Base-by-base conservation (phyloP, 2,329 filamentous ascomycete species). In the Xenoacremonium recifei region DNA sequence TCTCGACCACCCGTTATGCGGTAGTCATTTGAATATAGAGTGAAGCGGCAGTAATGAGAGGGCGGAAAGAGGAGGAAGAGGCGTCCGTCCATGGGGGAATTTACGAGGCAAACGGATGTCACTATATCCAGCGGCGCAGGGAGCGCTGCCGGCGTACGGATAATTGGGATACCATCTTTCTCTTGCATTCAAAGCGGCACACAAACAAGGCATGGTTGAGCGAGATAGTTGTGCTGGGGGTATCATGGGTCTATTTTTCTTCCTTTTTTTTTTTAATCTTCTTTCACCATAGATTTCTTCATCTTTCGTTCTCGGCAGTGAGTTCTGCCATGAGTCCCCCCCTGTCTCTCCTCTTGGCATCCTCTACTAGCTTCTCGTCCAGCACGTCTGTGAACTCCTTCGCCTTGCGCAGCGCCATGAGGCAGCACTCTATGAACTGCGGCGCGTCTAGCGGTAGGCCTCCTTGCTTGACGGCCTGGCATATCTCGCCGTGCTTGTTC, bases 1-100 rank as follows among this genome's bases (percentile, higher is more conserved):
- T 85, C 82, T 4, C 77, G 93, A 47, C 91, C 92, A 49, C 93
- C 93, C 2, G 84, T 95, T 39, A 96, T 96, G 91, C 79, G 90
- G 69, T 97, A 75, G 79, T 46, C 13, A 20, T 20, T 4, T 36
- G 32, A 18, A 17, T 17, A n/a, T n/a, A n/a, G n/a, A n/a, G n/a
- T n/a, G n/a, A n/a, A n/a, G n/a, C n/a, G n/a, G n/a, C 23, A 30
- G 17, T 30, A 5, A 4, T 30, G 5, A 16, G 11, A 12, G 5
- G n/a, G 27, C 4, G 27, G 11, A 16, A 5, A n/a, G n/a, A n/a
- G n/a, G n/a, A n/a, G n/a, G n/a, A n/a, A n/a, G n/a, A n/a, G n/a
- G n/a, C n/a, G n/a, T n/a, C n/a, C n/a, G n/a, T n/a, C n/a, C n/a
- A n/a, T n/a, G n/a, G n/a, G n/a, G n/a, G n/a, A n/a, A n/a, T n/a